These are phyloP conservation scores for Corymbia maculata DNA, from an alignment of 345 rosid genomes.

Conservation along the genomic window DNA sequence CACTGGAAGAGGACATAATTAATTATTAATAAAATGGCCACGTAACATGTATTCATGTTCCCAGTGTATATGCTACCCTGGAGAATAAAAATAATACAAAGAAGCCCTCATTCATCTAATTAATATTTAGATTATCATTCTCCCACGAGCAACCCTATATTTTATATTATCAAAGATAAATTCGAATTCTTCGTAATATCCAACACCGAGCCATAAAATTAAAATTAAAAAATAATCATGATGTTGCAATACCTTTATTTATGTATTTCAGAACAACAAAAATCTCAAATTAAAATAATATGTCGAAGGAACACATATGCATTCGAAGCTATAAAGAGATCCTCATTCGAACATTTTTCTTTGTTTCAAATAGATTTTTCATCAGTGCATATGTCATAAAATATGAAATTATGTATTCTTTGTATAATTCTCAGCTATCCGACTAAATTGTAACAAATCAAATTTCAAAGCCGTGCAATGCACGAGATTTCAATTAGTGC, in stretches of 20 bases:
- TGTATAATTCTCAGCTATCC: neutral
- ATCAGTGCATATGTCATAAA: neutral
- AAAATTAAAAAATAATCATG: neutral
- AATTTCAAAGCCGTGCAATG: neutral
- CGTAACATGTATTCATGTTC: neutral
- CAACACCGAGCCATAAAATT: neutral
- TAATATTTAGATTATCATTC: neutral
- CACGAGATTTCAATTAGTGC: neutral
- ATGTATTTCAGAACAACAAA: neutral
- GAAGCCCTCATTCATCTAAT: neutral
- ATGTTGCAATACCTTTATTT: neutral
- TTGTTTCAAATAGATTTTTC: neutral
- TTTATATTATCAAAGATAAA: neutral
- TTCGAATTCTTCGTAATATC: neutral
- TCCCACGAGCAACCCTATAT: neutral
- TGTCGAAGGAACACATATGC: neutral
- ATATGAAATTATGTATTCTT: neutral
- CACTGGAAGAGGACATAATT: neutral
- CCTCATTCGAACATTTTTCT: neutral
- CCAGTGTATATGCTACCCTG: neutral
- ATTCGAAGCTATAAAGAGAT: too few species aligned
- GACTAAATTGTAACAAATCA: neutral
- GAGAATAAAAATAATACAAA: neutral
- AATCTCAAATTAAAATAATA: neutral
- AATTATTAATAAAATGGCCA: neutral